A percentile compares a stretch with the other conserved stretches of the same genome.
These are phyloP conservation scores for Curvularia sp. DNA, from an alignment of 2,329 filamentous ascomycete species.

Conservation along the genomic window DNA sequence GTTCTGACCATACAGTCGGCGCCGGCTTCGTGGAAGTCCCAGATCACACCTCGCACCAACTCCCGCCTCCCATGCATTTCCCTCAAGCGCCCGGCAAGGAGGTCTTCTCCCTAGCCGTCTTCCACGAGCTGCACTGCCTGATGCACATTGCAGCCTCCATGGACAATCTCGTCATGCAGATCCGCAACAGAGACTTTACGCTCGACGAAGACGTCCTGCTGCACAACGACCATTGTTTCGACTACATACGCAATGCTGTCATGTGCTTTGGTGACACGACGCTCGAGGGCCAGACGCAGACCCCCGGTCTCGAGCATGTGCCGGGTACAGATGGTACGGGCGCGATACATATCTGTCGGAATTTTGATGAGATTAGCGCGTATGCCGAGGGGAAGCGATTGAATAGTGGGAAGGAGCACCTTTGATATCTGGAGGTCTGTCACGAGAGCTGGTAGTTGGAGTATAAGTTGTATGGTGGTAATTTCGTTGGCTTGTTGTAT, in stretches of 20 bases:
- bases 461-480: background rate
- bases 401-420: background rate
- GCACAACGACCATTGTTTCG: slow-evolving; percentile 42
- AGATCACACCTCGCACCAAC: slow-evolving; percentile 10
- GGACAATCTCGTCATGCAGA: slow-evolving; percentile 26
- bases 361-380: slow-evolving; percentile 24
- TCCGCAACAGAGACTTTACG: slow-evolving; percentile 24
- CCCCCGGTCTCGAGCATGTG: slow-evolving; percentile 10
- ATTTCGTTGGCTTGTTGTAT: background rate
- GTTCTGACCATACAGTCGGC: slow-evolving; percentile 13
- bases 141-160: slow-evolving; percentile 25
- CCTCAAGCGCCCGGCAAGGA: slow-evolving; percentile 13
- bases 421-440: background rate
- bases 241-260: slow-evolving; percentile 36
- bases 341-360: slow-evolving; percentile 28
- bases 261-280: slow-evolving; percentile 38
- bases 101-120: slow-evolving; percentile 25
- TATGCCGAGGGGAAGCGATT: slow-evolving; percentile 7
- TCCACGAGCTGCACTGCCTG: slow-evolving; percentile 33
- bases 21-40: slow-evolving; percentile 28
- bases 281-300: slow-evolving; percentile 32
- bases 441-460: background rate
- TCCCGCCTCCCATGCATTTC: slow-evolving; percentile 31
- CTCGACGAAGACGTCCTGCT: slow-evolving; percentile 27
- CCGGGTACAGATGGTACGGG: slow-evolving; percentile 31